phyloP scores from a whole-genome alignment of 129 eudicot species.

The Lactuca saligna region DNA sequence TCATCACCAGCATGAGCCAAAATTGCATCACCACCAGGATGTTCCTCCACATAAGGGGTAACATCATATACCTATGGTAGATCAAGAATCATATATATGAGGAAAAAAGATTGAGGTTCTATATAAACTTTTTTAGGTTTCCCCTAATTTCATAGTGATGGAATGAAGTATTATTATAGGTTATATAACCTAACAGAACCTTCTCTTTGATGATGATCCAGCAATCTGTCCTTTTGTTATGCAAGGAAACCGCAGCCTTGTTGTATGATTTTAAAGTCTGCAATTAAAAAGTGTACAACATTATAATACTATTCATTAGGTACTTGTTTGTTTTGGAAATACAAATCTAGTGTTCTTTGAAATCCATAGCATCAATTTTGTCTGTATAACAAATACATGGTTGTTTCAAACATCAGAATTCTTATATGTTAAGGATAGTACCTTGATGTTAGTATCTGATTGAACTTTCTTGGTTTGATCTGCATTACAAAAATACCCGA shows the following conservation, averaged over 20 bases:
- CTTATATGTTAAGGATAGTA: slow-evolving; percentile 18
- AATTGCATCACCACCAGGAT: slow-evolving; percentile 98
- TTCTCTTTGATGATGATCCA: slow-evolving; percentile 97
- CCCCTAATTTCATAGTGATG: slow-evolving; percentile 9
- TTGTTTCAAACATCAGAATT: background rate
- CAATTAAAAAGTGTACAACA: slow-evolving; percentile 13
- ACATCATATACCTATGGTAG: slow-evolving; percentile 75
- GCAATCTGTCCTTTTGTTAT: slow-evolving; percentile 93
- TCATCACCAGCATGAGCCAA: slow-evolving; percentile 91
- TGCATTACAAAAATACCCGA: slow-evolving; percentile 34
- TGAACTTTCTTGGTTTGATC: slow-evolving; percentile 45
- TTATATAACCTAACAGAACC: slow-evolving; percentile 40
- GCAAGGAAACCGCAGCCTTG: slow-evolving; percentile 72
- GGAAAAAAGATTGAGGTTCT: background rate
- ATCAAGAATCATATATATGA: background rate
- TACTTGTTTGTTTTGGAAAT: too few relatives aligned
- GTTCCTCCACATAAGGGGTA: slow-evolving; percentile 93
- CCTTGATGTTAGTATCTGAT: slow-evolving; percentile 43
- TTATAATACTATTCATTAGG: background rate
- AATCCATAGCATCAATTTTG: too few relatives aligned
- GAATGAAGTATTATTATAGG: slow-evolving; percentile 13
- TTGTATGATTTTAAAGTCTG: slow-evolving; percentile 58
- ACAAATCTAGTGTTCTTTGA: too few relatives aligned
- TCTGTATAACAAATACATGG: background rate
- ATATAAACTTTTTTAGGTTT: background rate